phyloP scores from a whole-genome alignment of 208 protist genomes.

The Acanthamoeba divionensis region DNA sequence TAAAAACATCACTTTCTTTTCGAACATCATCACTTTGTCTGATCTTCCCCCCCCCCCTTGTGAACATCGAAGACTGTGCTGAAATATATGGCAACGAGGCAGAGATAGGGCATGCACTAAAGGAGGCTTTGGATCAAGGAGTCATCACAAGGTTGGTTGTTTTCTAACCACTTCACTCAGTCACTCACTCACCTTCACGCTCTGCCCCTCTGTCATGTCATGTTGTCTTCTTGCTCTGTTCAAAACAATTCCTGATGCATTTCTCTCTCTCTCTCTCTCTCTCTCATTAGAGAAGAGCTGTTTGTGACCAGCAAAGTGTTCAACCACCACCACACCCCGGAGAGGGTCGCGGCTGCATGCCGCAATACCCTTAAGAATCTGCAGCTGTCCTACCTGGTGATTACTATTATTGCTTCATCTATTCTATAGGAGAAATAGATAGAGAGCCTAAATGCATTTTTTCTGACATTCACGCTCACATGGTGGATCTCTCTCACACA shows the following conservation, averaged over 20 bases:
- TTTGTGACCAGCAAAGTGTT: constrained; percentile 43
- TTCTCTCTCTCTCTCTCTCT: not conserved
- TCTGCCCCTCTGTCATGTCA: too few species aligned
- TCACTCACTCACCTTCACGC: too few species aligned
- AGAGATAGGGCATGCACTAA: constrained; percentile 14
- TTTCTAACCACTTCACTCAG: too few species aligned
- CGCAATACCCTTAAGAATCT: constrained; percentile 48
- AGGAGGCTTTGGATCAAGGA: not conserved
- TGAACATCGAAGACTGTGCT: not conserved
- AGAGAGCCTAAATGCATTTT: too few species aligned
- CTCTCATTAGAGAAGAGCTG: not conserved
- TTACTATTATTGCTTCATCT: too few species aligned
- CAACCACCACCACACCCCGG: constrained; percentile 33
- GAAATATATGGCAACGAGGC: constrained; percentile 26
- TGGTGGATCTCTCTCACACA: too few species aligned
- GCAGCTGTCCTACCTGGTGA: constrained; percentile 14
- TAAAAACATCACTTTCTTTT: not conserved
- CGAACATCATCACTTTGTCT: not conserved
- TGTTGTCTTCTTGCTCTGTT: too few species aligned
- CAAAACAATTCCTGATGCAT: not conserved
- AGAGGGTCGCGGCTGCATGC: not conserved
- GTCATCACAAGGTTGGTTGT: not conserved
- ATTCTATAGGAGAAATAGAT: too few species aligned
- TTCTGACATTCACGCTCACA: too few species aligned
- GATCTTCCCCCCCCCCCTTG: not conserved